phyloP scores from a whole-genome alignment of 148 eudicot species.

The Nepenthes gracilis region DNA sequence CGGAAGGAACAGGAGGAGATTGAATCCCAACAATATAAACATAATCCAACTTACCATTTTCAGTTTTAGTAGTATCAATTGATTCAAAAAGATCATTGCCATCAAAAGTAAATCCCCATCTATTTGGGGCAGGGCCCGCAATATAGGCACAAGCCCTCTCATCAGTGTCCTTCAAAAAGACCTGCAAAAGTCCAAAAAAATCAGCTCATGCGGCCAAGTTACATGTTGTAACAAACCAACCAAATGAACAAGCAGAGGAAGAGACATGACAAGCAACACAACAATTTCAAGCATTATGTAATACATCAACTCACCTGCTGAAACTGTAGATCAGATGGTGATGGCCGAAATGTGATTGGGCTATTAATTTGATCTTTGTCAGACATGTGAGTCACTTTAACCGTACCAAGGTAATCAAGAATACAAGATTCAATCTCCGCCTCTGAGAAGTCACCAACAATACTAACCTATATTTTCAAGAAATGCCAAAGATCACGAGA shows the following conservation, averaged over 20 bases:
- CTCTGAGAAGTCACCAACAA: slow-evolving; percentile 95
- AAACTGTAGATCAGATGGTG: slow-evolving; percentile 61
- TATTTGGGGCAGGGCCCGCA: slow-evolving; percentile 98
- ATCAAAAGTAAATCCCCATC: slow-evolving; percentile 84
- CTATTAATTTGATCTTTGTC: slow-evolving; percentile 28
- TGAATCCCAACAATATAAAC: not conserved
- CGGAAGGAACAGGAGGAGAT: not conserved
- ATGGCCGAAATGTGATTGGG: slow-evolving; percentile 62
- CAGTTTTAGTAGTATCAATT: slow-evolving; percentile 8
- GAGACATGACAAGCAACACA: no score
- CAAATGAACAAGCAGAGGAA: no score
- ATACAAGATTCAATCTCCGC: slow-evolving; percentile 93
- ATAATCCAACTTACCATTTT: slow-evolving; percentile 24
- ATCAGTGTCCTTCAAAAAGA: slow-evolving; percentile 90
- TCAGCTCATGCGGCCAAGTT: not conserved
- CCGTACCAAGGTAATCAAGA: slow-evolving; percentile 94
- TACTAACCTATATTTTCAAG: slow-evolving; percentile 54
- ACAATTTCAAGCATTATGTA: not conserved
- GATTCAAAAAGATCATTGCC: slow-evolving; percentile 63
- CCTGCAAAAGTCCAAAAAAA: slow-evolving; percentile 25
- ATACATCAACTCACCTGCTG: slow-evolving; percentile 62
- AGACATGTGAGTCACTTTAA: slow-evolving; percentile 33
- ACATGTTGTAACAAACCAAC: not conserved
- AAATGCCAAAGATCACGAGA: not conserved
- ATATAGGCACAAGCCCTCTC: slow-evolving; percentile 99